These are phyloP conservation scores for Rhodotorula paludigena DNA, from an alignment of 768 basidiomycete genomes.

Conservation along the genomic window DNA sequence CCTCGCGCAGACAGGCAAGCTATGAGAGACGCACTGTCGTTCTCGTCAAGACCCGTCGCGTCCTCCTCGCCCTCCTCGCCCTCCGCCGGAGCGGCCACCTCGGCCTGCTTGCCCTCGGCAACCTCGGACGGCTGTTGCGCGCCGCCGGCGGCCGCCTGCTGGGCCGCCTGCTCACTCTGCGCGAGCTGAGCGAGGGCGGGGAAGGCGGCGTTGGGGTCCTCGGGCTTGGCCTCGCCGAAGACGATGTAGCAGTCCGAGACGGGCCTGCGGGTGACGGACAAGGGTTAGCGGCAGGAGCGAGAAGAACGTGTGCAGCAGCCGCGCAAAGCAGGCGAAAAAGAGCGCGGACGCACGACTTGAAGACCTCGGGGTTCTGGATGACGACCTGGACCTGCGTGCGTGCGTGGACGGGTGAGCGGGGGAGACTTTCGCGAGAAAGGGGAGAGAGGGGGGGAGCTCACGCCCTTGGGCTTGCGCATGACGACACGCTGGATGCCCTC, in stretches of 20 bases:
- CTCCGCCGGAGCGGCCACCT: not conserved
- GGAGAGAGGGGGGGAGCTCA: slow-evolving; percentile 48
- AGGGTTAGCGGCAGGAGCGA: too few species aligned
- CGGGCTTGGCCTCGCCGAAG: slow-evolving; percentile 71
- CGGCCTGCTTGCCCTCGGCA: slow-evolving; percentile 47
- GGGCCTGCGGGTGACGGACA: slow-evolving; percentile 52
- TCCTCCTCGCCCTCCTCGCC: slow-evolving; percentile 74
- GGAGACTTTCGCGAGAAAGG: not conserved
- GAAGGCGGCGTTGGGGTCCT: slow-evolving; percentile 18
- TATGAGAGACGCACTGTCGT: too few species aligned
- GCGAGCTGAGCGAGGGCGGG: slow-evolving; percentile 13
- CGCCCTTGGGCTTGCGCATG: slow-evolving; percentile 88
- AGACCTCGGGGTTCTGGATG: slow-evolving; percentile 88
- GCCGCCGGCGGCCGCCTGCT: slow-evolving; percentile 13
- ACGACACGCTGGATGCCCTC: slow-evolving; percentile 91
- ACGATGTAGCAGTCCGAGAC: slow-evolving; percentile 99
- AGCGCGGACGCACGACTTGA: slow-evolving; percentile 58
- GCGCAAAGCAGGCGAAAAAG: too few species aligned
- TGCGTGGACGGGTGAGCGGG: slow-evolving; percentile 42
- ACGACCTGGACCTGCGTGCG: slow-evolving; percentile 76
- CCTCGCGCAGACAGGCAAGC: slow-evolving; percentile 63
- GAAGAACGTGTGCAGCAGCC: not conserved
- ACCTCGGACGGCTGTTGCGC: slow-evolving; percentile 58
- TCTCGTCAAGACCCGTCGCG: slow-evolving; percentile 81
- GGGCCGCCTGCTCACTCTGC: slow-evolving; percentile 15